Evolutionary conservation across 2,329 filamentous ascomycete genomes (phyloP).

Genomic region (Trichoderma koningii): DNA sequence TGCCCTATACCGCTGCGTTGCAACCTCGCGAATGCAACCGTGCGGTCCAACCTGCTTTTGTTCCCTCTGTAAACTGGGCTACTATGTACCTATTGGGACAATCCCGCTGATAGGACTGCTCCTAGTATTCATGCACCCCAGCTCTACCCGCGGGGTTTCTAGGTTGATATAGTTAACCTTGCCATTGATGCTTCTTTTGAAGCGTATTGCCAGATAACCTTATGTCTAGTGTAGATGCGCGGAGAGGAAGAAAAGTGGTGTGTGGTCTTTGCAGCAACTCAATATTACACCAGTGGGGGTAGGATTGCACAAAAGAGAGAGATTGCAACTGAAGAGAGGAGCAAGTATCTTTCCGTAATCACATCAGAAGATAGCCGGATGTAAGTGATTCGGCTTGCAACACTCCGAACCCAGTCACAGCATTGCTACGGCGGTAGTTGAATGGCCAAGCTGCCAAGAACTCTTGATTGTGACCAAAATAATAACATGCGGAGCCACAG

Average conservation of each 20-base stretch:
- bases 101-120: not conserved
- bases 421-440: not conserved
- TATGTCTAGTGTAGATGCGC: not conserved
- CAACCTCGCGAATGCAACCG: slow-evolving; percentile 9
- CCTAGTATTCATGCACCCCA: not conserved
- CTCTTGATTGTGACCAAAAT: not conserved
- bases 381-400: not conserved
- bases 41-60: not conserved
- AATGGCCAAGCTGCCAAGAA: not conserved
- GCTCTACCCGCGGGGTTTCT: not conserved
- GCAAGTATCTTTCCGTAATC: not conserved
- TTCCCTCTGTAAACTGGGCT: not conserved
- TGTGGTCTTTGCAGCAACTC: too few species aligned
- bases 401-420: not conserved
- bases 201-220: slow-evolving; percentile 19
- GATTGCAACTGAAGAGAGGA: not conserved
- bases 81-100: not conserved
- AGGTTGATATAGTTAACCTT: slow-evolving; percentile 10
- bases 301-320: not conserved
- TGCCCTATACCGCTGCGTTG: not conserved
- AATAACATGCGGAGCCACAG: not conserved
- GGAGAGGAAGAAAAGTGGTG: not conserved
- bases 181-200: slow-evolving; percentile 7
- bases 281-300: not conserved
- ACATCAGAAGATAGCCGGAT: not conserved